phyloP scores from a whole-genome alignment of 2,329 filamentous ascomycete species.

The Boeremia exigua region DNA sequence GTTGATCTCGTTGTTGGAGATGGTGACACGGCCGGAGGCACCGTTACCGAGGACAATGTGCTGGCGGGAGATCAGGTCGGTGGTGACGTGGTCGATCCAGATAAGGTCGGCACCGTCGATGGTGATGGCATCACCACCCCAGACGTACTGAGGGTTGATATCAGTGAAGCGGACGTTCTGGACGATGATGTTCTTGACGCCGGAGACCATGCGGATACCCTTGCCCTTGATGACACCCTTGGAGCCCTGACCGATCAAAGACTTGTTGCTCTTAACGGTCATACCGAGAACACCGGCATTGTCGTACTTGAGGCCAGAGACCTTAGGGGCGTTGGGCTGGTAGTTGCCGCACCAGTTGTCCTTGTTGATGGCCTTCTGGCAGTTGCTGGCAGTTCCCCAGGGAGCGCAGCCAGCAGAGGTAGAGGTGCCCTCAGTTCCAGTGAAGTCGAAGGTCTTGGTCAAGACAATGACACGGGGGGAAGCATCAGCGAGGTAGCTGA shows the following conservation, averaged over 20 bases:
- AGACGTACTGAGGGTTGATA: constrained; percentile 46
- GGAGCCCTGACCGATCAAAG: constrained; percentile 60
- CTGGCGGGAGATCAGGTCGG: constrained; percentile 65
- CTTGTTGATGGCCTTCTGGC: constrained; percentile 66
- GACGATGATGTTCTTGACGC: constrained; percentile 61
- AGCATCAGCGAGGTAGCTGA: constrained; percentile 63
- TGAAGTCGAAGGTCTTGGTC: constrained; percentile 63
- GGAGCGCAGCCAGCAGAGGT: constrained; percentile 64
- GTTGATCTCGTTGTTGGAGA: constrained; percentile 67
- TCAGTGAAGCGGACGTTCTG: constrained; percentile 54
- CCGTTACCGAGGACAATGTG: constrained; percentile 64
- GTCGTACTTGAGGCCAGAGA: constrained; percentile 55
- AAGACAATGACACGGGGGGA: constrained; percentile 64
- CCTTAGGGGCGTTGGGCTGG: constrained; percentile 58
- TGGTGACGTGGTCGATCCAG: constrained; percentile 49
- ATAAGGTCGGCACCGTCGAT: constrained; percentile 34
- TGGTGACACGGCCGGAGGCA: constrained; percentile 62
- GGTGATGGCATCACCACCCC: constrained; percentile 46
- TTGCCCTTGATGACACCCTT: constrained; percentile 65
- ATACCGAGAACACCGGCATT: constrained; percentile 61
- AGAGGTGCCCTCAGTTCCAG: constrained; percentile 60
- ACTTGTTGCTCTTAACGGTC: constrained; percentile 64
- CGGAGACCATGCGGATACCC: constrained; percentile 55
- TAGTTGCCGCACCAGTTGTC: constrained; percentile 65
- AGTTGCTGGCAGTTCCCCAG: constrained; percentile 56